A percentile compares a stretch with the other conserved stretches of the same genome.
Evolutionary conservation across 1,284 basidiomycete genomes (phyloP).

Genomic region (Uromyces viciae-fabae): DNA sequence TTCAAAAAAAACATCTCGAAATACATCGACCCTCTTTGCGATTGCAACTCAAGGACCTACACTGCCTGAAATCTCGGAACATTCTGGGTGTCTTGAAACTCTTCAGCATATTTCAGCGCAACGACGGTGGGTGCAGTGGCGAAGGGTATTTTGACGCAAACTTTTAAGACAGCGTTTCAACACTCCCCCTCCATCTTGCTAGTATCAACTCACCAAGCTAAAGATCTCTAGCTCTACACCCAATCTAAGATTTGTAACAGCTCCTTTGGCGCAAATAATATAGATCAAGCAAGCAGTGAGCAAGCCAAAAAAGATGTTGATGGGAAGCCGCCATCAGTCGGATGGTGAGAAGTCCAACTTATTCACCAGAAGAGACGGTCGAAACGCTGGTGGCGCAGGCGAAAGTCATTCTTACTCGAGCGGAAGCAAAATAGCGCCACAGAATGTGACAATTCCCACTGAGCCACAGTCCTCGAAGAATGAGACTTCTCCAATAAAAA

Average conservation of each 20-base stretch:
- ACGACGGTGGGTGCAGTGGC: not conserved
- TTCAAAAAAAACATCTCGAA: no score
- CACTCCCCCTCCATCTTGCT: no score
- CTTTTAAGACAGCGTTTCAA: no score
- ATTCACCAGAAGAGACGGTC: not conserved
- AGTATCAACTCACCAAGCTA: no score
- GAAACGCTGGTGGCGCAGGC: not conserved
- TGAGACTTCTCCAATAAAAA: not conserved
- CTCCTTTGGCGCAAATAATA: no score
- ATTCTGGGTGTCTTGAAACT: conserved; percentile 1
- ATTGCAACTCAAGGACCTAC: not conserved
- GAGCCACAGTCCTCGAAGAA: not conserved
- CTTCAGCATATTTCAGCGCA: not conserved
- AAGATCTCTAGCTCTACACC: no score
- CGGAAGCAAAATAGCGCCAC: not conserved
- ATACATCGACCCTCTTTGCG: not conserved
- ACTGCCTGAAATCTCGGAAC: not conserved
- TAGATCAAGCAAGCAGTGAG: not conserved
- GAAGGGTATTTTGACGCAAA: no score
- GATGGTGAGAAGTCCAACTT: not conserved
- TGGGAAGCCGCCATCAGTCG: not conserved
- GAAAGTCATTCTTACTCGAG: conserved; percentile 1
- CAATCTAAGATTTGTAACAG: no score
- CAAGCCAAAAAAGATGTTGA: not conserved
- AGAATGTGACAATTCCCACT: not conserved